Evolutionary conservation across 768 basidiomycete genomes (phyloP).

Genomic region (Paxillus involutus): DNA sequence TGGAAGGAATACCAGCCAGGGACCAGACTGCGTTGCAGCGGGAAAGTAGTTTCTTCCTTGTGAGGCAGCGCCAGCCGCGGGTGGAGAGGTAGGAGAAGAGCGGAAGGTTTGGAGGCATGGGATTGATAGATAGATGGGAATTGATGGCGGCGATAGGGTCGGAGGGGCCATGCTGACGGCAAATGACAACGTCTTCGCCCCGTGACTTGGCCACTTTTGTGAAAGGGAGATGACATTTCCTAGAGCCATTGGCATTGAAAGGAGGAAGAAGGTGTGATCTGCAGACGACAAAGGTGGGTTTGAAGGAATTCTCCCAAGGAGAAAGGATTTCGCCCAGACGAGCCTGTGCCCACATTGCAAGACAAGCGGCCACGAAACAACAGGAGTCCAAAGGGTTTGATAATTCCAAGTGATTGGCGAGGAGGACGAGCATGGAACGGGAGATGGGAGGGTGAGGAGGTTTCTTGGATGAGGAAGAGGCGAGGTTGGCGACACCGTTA

Average conservation of each 20-base stretch:
- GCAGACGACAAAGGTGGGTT: no score
- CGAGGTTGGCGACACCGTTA: constrained; percentile 21
- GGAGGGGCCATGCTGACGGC: constrained; percentile 23
- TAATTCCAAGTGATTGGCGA: background rate
- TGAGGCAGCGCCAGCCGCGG: constrained; percentile 10
- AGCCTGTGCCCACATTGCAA: no score
- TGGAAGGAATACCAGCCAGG: background rate
- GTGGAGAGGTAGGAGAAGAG: constrained; percentile 5
- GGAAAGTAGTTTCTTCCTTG: constrained; percentile 13
- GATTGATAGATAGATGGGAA: constrained; percentile 19
- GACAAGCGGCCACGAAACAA: no score
- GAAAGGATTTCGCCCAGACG: no score
- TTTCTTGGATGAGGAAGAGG: constrained; percentile 16
- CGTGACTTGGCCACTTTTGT: background rate
- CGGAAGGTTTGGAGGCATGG: no score
- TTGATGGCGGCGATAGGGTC: constrained; percentile 20
- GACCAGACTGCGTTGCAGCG: constrained; percentile 30
- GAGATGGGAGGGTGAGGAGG: constrained; percentile 25
- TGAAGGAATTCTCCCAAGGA: no score
- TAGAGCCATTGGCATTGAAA: no score
- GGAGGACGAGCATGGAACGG: constrained; percentile 18
- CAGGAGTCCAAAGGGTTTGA: no score
- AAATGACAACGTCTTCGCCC: constrained; percentile 36
- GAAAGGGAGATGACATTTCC: constrained; percentile 4
- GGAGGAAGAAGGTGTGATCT: no score